These are phyloP conservation scores for Talaromyces trachyspermus DNA, from an alignment of 495 filamentous ascomycete genomes.

Conservation along the genomic window DNA sequence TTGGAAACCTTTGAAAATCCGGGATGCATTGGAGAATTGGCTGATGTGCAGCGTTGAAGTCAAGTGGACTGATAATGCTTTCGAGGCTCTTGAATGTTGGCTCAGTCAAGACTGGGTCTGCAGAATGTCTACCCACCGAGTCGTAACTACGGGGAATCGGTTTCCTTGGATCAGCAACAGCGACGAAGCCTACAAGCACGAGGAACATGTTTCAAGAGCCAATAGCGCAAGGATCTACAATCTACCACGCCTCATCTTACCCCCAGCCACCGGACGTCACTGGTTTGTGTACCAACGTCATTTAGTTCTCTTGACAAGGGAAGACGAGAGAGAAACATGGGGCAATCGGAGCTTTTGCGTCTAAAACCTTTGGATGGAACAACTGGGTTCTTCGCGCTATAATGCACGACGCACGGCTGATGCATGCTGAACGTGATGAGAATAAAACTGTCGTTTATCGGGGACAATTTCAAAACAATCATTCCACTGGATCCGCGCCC, in stretches of 20 bases:
- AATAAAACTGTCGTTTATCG: slow-evolving; percentile 61
- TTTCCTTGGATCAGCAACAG: background rate
- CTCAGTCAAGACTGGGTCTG: background rate
- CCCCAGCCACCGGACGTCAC: background rate
- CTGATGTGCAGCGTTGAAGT: background rate
- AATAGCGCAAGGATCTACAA: background rate
- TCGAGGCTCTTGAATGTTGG: background rate
- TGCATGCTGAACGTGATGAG: slow-evolving; percentile 51
- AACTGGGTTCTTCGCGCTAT: background rate
- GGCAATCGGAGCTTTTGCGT: background rate
- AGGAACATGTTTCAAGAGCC: background rate
- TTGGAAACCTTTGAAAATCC: background rate
- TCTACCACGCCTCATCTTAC: background rate
- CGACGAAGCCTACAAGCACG: background rate
- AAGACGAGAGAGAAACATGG: background rate
- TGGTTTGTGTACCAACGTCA: background rate
- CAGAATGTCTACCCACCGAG: background rate
- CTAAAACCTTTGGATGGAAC: background rate
- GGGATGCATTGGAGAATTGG: background rate
- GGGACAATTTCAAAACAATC: slow-evolving; percentile 28
- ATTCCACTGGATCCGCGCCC: slow-evolving; percentile 56
- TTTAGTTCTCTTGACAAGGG: background rate
- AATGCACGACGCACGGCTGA: slow-evolving; percentile 44
- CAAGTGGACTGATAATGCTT: background rate
- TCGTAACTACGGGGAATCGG: background rate